A percentile compares a stretch with the other conserved stretches of the same genome.
Conservation (phyloP, 2,329 filamentous ascomycete species). For the Tolypocladium sp. region DNA sequence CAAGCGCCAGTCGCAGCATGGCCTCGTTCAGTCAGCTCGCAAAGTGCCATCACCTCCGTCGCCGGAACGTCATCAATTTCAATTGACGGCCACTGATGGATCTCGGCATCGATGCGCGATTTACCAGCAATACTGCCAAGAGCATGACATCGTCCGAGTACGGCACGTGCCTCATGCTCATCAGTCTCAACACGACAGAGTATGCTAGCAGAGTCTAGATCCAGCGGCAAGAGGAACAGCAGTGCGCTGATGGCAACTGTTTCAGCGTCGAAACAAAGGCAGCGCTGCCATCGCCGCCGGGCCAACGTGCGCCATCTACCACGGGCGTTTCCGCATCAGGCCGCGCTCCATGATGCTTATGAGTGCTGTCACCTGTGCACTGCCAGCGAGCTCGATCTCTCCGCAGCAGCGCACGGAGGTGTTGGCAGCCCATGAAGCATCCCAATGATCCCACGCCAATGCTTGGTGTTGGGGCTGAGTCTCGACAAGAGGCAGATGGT, state of each 20-base stretch:
- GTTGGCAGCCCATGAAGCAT: background rate
- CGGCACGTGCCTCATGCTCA: background rate
- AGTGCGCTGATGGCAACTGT: background rate
- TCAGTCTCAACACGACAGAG: background rate
- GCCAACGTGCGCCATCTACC: background rate
- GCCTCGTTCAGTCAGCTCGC: background rate
- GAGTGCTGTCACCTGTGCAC: background rate
- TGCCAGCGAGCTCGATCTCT: background rate
- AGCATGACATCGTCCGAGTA: fast-evolving
- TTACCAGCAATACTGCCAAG: background rate
- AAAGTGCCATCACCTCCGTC: background rate
- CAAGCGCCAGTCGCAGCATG: background rate
- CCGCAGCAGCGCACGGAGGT: background rate
- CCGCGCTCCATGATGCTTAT: background rate
- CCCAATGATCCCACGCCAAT: background rate
- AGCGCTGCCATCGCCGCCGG: background rate
- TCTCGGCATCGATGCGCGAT: background rate
- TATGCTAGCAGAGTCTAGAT: background rate
- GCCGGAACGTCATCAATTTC: background rate
- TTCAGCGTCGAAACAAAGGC: background rate
- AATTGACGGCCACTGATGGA: background rate
- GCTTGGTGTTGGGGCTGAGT: background rate
- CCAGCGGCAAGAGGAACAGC: background rate
- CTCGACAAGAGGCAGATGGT: background rate
- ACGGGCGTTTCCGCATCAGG: background rate